Percentiles rank a stretch among this genome's conserved stretches.
These are phyloP conservation scores for Rutstroemia sp. DNA, from an alignment of 2,329 filamentous ascomycete species.

Conservation along the genomic window DNA sequence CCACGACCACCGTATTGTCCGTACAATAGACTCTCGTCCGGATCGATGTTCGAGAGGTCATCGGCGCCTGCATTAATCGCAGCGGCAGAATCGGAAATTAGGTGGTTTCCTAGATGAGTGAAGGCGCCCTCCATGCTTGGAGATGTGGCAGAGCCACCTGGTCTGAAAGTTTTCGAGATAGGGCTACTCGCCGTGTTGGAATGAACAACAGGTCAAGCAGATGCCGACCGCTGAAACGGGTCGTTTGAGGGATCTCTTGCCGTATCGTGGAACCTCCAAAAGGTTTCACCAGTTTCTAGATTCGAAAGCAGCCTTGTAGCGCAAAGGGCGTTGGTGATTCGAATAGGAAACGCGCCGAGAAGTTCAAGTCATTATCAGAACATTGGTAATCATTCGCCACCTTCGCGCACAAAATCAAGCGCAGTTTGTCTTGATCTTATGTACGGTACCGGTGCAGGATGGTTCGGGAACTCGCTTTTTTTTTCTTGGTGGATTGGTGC, in stretches of 20 bases:
- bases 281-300: constrained; percentile 4
- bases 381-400: constrained; percentile 9
- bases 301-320: constrained; percentile 26
- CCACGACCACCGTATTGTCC: constrained; percentile 55
- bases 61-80: constrained; percentile 82
- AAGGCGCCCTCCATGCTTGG: constrained; percentile 74
- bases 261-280: neutral
- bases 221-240: neutral
- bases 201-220: neutral
- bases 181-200: neutral
- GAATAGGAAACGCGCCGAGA: constrained; percentile 17
- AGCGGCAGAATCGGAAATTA: constrained; percentile 75
- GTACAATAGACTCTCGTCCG: constrained; percentile 76
- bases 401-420: constrained; percentile 5
- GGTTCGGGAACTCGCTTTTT: constrained; percentile 1
- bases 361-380: constrained; percentile 28
- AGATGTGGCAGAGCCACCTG: constrained; percentile 3
- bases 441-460: neutral
- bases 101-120: constrained; percentile 78
- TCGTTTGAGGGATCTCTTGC: neutral
- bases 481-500: neutral
- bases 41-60: constrained; percentile 60
- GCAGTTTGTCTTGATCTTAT: neutral
- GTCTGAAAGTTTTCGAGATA: neutral
- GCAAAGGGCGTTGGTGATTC: constrained; percentile 12